A percentile compares a stretch with the other conserved stretches of the same genome.
phyloP scores from a whole-genome alignment of 257 asterid genomes.

The Schizonepeta tenuifolia region DNA sequence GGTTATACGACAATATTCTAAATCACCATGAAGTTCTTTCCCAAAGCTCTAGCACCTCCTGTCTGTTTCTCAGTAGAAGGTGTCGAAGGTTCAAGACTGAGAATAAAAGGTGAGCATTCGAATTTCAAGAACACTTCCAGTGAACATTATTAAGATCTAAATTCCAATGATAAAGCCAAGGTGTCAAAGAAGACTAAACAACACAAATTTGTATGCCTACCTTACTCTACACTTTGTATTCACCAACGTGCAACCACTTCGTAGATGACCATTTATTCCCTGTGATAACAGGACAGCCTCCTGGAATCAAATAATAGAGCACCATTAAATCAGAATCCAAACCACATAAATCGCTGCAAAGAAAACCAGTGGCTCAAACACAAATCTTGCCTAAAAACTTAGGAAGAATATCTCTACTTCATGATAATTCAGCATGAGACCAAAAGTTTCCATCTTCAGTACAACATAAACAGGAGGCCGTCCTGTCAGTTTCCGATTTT shows the following conservation, averaged over 20 bases:
- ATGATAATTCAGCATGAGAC: conserved; percentile 9
- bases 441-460: not conserved
- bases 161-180: conserved; percentile 6
- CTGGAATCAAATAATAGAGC: conserved; percentile 38
- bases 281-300: conserved; percentile 63
- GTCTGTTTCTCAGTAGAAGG: not conserved
- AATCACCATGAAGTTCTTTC: not conserved
- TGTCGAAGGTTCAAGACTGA: not conserved
- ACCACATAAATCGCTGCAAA: not conserved
- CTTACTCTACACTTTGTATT: conserved; percentile 50
- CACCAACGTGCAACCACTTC: conserved; percentile 70
- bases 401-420: conserved; percentile 21
- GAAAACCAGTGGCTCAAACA: conserved; percentile 4
- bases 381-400: not conserved
- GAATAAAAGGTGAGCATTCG: not conserved
- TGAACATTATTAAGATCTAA: not conserved
- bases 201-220: conserved; percentile 25
- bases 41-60: not conserved
- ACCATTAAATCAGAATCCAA: not conserved
- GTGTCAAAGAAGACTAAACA: conserved; percentile 14
- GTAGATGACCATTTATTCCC: conserved; percentile 72
- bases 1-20: not conserved
- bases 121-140: not conserved
- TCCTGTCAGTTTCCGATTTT: conserved; percentile 23
- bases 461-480: conserved; percentile 13